phyloP scores from a whole-genome alignment of 352 stramenopile species.

The Vaucheria bursata region DNA sequence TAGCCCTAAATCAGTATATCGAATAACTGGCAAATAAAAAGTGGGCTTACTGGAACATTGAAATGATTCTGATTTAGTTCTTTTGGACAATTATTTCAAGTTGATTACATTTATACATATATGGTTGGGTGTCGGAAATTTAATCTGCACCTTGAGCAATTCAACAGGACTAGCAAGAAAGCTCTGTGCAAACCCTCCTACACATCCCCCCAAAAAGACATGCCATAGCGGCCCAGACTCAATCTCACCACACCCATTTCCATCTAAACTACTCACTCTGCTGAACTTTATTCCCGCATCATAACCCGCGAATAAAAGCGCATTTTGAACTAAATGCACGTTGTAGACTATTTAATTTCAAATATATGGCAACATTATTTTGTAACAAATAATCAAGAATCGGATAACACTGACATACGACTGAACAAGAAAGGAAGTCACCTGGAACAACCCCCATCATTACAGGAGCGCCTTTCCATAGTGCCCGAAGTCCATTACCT shows the following conservation, averaged over 20 bases:
- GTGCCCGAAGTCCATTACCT: constrained; percentile 53
- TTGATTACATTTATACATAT: too few relatives aligned
- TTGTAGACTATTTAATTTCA: too few relatives aligned
- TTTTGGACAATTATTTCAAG: too few relatives aligned
- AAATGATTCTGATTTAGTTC: too few relatives aligned
- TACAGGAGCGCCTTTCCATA: constrained; percentile 18
- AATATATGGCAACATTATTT: too few relatives aligned
- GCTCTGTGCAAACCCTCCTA: constrained; percentile 28
- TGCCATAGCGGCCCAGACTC: constrained; percentile 10
- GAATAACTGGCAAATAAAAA: too few relatives aligned
- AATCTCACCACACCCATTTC: too few relatives aligned
- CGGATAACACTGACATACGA: too few relatives aligned
- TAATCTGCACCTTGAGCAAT: constrained; percentile 25
- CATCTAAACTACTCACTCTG: neutral
- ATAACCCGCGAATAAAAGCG: constrained; percentile 33
- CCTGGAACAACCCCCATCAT: constrained; percentile 37
- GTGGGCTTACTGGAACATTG: too few relatives aligned
- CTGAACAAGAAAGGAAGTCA: neutral
- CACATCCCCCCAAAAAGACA: constrained; percentile 30
- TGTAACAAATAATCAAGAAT: too few relatives aligned
- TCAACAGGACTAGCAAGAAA: constrained; percentile 38
- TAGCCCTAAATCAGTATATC: too few relatives aligned
- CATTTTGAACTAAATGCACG: constrained; percentile 18
- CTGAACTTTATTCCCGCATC: constrained; percentile 25
- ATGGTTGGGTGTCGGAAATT: too few relatives aligned